Conservation (phyloP, 805 yeast species). For the Sugiyamaella valdiviana region DNA sequence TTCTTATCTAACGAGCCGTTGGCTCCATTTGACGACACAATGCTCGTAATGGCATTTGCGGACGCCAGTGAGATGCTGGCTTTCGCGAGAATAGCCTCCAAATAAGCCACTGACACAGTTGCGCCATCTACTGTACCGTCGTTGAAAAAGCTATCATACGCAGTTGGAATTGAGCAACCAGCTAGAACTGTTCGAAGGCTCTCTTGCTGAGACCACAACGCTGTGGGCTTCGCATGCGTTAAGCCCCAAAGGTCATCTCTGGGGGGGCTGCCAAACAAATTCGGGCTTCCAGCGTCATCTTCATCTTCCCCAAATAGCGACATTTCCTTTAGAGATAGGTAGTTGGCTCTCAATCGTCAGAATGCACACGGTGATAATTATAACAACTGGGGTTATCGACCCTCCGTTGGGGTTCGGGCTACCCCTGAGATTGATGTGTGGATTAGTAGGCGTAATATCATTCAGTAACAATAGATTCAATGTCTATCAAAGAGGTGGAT, state of each 20-base stretch:
- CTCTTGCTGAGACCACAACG: slow-evolving; percentile 3
- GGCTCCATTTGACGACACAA: background rate
- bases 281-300: background rate
- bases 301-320: slow-evolving; percentile 13
- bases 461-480: no score
- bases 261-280: background rate
- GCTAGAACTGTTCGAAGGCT: slow-evolving; percentile 8
- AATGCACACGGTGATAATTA: no score
- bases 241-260: background rate
- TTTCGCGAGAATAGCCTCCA: slow-evolving; percentile 6
- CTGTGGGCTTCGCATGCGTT: background rate
- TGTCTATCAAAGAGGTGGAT: no score
- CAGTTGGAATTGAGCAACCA: slow-evolving; percentile 10
- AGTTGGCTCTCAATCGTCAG: no score
- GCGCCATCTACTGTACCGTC: slow-evolving; percentile 10
- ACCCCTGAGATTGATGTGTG: no score
- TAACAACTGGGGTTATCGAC: no score
- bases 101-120: slow-evolving; percentile 6
- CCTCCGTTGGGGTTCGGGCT: no score
- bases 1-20: slow-evolving; percentile 19
- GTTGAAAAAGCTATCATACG: slow-evolving; percentile 8
- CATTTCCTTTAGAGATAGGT: no score
- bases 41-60: slow-evolving; percentile 1
- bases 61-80: slow-evolving; percentile 7
- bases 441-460: no score